These are phyloP conservation scores for Erysiphe pulchra DNA, from an alignment of 2,329 filamentous ascomycete species.

Conservation along the genomic window DNA sequence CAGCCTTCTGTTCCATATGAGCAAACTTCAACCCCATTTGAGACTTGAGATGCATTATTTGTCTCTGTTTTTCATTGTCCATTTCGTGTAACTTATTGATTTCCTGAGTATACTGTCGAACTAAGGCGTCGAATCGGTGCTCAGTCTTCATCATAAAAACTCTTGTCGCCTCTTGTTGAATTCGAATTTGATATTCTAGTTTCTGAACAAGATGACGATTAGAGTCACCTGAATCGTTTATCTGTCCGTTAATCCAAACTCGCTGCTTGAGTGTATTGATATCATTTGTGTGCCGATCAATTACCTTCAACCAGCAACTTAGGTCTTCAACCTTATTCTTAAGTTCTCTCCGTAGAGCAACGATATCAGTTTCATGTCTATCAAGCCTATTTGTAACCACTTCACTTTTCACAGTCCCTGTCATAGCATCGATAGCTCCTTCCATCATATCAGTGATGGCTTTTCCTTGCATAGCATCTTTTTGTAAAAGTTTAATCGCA, in stretches of 20 bases:
- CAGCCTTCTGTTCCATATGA: neutral
- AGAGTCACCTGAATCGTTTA: neutral
- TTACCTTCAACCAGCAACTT: neutral
- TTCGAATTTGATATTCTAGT: neutral
- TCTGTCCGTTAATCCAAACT: neutral
- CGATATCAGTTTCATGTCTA: neutral
- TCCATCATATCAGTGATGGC: constrained; percentile 1
- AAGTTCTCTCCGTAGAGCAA: neutral
- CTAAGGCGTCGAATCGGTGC: neutral
- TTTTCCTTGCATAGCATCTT: neutral
- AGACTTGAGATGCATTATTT: neutral
- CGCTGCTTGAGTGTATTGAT: neutral
- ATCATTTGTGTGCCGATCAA: neutral
- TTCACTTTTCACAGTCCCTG: neutral
- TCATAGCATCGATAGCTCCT: neutral
- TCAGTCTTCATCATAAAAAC: neutral
- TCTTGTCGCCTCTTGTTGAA: neutral
- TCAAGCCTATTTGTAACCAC: neutral
- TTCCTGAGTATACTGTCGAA: neutral
- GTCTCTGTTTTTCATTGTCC: neutral
- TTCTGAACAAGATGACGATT: neutral
- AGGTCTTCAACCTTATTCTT: neutral
- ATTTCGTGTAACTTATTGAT: neutral
- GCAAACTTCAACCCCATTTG: neutral
- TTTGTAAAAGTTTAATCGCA: neutral